Evolutionary conservation across 768 basidiomycete genomes (phyloP), one percentile per base, ranked within the genome.

Genomic region (Lentinula sp.): DNA sequence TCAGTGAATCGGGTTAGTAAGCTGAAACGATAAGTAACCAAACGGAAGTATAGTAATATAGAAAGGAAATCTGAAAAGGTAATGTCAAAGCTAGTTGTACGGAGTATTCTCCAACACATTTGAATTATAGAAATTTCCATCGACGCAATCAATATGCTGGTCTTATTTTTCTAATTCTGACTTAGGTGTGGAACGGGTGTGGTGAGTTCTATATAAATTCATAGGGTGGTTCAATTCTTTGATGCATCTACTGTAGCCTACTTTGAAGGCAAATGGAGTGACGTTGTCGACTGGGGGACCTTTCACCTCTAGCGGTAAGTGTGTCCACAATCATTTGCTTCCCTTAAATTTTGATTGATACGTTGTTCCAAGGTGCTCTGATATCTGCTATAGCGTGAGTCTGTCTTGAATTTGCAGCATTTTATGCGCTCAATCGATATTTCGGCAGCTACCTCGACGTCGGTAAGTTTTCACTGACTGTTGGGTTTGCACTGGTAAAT

Each of bases 361-460:
- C 8, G 13, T 16, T 54, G 20, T 7, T 39, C 18, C 12, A 16
- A 54, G 53, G 74, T 1, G 73, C 72, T 13, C 59, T 75, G 20
- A 42, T 33, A 6, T 55, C 66, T 36, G 72, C 73, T 15, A 74
- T 75, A 50, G 73, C 73, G 65, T 71, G 66, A 59, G 66, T 71
- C 32, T 62, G 28, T 28, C 28, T 28, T 28, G 28, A 28, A 18
- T 28, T 20, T 62, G 6, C 20, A n/a, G 9, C 56, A 55, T 39
- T n/a, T 4, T n/a, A 12, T 16, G 15, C 32, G 33, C 15, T 28
- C 42, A 39, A 57, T 10, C 12, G 10, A 16, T 32, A 32, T 57
- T 18, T 1, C 43, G 8, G n/a, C 28, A 58, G 43, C n/a, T 56
- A 59, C 46, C 59, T 68, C 23, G 46, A 48, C 46, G 46, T 48